Conservation (phyloP, 805 yeast genomes). For the Yarrowia sp. region DNA sequence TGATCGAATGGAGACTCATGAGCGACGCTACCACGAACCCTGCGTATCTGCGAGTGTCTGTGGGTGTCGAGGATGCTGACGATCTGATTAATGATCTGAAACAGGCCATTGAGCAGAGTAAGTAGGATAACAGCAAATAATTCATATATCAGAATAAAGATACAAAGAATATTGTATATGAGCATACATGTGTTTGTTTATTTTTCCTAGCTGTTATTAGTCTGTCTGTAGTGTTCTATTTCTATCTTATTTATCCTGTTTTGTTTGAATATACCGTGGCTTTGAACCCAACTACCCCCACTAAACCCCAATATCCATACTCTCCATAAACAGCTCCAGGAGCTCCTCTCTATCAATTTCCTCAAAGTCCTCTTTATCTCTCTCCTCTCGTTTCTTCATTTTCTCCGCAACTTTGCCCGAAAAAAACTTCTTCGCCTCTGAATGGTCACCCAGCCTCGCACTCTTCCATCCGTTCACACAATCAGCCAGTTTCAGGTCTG, state of each 20-base stretch:
- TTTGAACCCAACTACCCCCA: too few relatives aligned
- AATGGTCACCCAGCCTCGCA: neutral
- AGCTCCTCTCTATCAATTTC: neutral
- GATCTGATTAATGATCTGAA: constrained; percentile 78
- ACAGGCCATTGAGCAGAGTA: constrained; percentile 55
- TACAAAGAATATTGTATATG: too few relatives aligned
- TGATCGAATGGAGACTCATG: constrained; percentile 89
- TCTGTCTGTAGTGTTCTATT: too few relatives aligned
- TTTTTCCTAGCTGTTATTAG: too few relatives aligned
- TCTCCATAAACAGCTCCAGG: neutral
- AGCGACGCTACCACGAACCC: constrained; percentile 65
- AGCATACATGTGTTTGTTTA: too few relatives aligned
- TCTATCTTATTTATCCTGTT: too few relatives aligned
- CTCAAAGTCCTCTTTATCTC: neutral
- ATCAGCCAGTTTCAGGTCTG: neutral
- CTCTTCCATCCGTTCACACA: neutral
- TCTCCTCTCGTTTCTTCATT: neutral
- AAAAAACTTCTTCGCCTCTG: neutral
- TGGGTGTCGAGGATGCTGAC: constrained; percentile 78
- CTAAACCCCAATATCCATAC: too few relatives aligned
- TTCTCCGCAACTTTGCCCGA: neutral
- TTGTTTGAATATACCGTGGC: too few relatives aligned
- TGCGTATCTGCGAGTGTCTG: constrained; percentile 72
- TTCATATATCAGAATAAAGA: too few relatives aligned
- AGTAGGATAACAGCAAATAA: neutral